Percentiles rank a stretch among this genome's conserved stretches.
phyloP scores from a whole-genome alignment of 495 filamentous ascomycete genomes.

The Letharia columbiana region DNA sequence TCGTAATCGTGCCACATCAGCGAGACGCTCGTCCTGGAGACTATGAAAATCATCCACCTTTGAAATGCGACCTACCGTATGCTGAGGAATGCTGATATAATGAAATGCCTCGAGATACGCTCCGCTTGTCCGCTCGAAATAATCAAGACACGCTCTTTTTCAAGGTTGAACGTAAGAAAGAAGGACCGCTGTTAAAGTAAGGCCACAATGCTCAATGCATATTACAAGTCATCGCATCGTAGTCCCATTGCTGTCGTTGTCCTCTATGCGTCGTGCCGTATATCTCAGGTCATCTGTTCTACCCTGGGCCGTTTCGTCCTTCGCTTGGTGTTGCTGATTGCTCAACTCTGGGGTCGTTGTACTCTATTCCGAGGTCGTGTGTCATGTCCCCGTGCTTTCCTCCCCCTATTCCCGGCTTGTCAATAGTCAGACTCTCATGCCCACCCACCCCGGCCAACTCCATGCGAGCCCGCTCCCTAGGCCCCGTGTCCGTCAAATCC shows the following conservation, averaged over 20 bases:
- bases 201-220: conserved; percentile 4
- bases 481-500: conserved; percentile 5
- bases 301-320: conserved; percentile 5
- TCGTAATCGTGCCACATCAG: neutral
- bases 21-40: neutral
- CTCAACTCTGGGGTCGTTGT: conserved; percentile 1
- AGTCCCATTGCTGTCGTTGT: conserved; percentile 6
- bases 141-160: neutral
- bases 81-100: neutral
- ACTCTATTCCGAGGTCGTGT: conserved; percentile 3
- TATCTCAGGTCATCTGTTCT: conserved; percentile 11
- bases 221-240: neutral
- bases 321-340: neutral
- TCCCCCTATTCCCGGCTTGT: neutral
- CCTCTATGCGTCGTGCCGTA: neutral
- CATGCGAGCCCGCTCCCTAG: neutral
- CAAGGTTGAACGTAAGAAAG: neutral
- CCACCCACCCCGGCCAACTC: conserved; percentile 14
- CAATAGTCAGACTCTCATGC: conserved; percentile 13
- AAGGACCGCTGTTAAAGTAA: neutral
- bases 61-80: neutral
- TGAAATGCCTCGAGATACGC: neutral
- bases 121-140: neutral
- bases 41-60: neutral
- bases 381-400: neutral